A percentile compares a stretch with the other conserved stretches of the same genome.
These are phyloP conservation scores for Brachypodium distachyon DNA, from an alignment of 202 grass and related monocot genomes.

Conservation along the genomic window DNA sequence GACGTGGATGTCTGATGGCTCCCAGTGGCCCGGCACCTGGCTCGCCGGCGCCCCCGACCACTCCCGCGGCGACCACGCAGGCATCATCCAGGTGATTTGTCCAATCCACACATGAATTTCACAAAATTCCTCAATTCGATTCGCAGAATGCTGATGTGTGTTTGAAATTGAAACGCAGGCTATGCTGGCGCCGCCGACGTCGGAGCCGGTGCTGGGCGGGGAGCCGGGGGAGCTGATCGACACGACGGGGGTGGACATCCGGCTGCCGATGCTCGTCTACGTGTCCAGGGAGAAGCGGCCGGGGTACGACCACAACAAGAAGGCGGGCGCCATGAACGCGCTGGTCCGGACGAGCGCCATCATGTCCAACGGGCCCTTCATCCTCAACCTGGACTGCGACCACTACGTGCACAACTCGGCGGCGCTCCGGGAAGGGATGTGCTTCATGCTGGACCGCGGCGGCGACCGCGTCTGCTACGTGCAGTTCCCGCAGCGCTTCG, in stretches of 20 bases:
- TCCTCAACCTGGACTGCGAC: constrained; percentile 94
- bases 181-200: constrained; percentile 70
- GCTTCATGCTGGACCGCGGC: constrained; percentile 95
- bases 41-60: constrained; percentile 36
- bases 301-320: constrained; percentile 92
- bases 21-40: constrained; percentile 87
- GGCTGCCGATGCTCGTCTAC: constrained; percentile 92
- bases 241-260: constrained; percentile 65
- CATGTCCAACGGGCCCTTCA: constrained; percentile 95
- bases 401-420: constrained; percentile 85
- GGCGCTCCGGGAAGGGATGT: constrained; percentile 79
- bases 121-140: not conserved
- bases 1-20: constrained; percentile 89
- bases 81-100: constrained; percentile 71
- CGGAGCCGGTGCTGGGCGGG: constrained; percentile 53
- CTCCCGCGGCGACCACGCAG: constrained; percentile 71
- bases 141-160: not conserved
- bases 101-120: not conserved
- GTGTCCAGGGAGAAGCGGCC: constrained; percentile 80
- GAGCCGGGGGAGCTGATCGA: constrained; percentile 53
- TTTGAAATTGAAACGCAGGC: constrained; percentile 24
- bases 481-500: constrained; percentile 91
- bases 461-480: constrained; percentile 90
- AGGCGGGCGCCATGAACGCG: constrained; percentile 85
- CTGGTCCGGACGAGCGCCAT: constrained; percentile 77